phyloP scores from a whole-genome alignment of 1,139 yeast genomes.

The Candida tetrigidarum region DNA sequence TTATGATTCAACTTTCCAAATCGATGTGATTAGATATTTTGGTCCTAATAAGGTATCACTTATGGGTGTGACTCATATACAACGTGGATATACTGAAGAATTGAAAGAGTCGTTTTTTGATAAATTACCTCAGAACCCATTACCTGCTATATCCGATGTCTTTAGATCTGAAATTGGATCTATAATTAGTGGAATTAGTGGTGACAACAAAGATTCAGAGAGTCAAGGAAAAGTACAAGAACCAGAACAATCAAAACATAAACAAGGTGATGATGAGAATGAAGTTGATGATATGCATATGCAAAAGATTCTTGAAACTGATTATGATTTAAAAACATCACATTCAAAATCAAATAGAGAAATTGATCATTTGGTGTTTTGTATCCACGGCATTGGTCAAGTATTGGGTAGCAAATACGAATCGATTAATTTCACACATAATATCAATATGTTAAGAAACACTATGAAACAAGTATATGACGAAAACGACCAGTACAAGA shows the following conservation, averaged over 20 bases:
- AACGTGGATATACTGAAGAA: conserved; percentile 34
- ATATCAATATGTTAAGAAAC: conserved; percentile 70
- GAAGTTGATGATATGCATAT: conserved; percentile 41
- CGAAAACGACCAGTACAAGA: conserved; percentile 45
- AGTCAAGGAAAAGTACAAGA: conserved; percentile 13
- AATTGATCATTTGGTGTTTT: conserved; percentile 79
- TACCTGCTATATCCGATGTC: conserved; percentile 35
- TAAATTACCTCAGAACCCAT: conserved; percentile 30
- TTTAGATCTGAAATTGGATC: conserved; percentile 34
- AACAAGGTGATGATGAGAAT: conserved; percentile 19
- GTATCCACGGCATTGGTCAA: conserved; percentile 96
- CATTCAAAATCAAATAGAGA: conserved; percentile 47
- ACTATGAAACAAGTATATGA: conserved; percentile 61
- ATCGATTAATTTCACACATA: conserved; percentile 84
- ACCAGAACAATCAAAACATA: conserved; percentile 15
- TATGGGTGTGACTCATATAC: conserved; percentile 30
- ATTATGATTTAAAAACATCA: conserved; percentile 46
- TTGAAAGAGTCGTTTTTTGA: conserved; percentile 33
- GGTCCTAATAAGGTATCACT: conserved; percentile 35
- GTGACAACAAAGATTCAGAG: conserved; percentile 31
- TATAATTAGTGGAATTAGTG: conserved; percentile 19
- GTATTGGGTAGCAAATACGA: conserved; percentile 79
- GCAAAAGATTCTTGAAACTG: too few species aligned
- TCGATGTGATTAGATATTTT: conserved; percentile 42
- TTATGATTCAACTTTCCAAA: conserved; percentile 36